phyloP scores from a whole-genome alignment of 495 filamentous ascomycete genomes.

The Viridothelium virens region DNA sequence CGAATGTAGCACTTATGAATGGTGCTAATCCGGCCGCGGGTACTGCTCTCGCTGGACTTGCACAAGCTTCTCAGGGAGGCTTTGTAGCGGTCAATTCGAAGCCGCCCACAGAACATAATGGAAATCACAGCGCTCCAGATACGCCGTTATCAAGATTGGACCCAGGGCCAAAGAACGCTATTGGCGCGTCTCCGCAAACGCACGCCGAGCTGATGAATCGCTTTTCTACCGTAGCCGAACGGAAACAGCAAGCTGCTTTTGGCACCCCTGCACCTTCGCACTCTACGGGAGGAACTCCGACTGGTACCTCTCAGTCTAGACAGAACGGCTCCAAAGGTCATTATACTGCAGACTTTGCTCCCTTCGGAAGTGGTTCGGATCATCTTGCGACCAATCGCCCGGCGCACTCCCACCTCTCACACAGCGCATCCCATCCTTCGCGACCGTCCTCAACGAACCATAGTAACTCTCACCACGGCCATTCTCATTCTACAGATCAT shows the following conservation, averaged over 20 bases:
- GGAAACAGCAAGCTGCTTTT: slow-evolving; percentile 6
- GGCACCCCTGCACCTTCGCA: background rate
- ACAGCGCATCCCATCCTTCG: background rate
- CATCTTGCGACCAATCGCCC: background rate
- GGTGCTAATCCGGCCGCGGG: slow-evolving; percentile 22
- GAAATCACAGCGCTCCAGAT: background rate
- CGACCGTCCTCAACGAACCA: slow-evolving; percentile 3
- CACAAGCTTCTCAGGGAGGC: slow-evolving; percentile 43
- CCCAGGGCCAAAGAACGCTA: background rate
- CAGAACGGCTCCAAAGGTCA: slow-evolving; percentile 9
- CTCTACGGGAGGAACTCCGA: background rate
- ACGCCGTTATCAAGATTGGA: background rate
- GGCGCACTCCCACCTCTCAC: background rate
- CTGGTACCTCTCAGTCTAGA: background rate
- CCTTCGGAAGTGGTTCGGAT: background rate
- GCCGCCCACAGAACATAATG: slow-evolving; percentile 28
- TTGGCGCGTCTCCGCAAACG: slow-evolving; percentile 25
- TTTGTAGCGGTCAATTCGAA: slow-evolving; percentile 54
- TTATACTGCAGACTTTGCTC: background rate
- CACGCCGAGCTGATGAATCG: slow-evolving; percentile 25
- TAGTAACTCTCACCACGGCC: background rate
- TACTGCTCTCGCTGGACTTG: slow-evolving; percentile 18
- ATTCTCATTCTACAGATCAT: slow-evolving; percentile 26
- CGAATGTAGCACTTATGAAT: slow-evolving; percentile 31
- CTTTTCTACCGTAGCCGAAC: background rate